Percentiles rank a stretch among this genome's conserved stretches.
These are phyloP conservation scores for Tricholoma hemisulphureum DNA, from an alignment of 768 basidiomycete species.

Conservation along the genomic window DNA sequence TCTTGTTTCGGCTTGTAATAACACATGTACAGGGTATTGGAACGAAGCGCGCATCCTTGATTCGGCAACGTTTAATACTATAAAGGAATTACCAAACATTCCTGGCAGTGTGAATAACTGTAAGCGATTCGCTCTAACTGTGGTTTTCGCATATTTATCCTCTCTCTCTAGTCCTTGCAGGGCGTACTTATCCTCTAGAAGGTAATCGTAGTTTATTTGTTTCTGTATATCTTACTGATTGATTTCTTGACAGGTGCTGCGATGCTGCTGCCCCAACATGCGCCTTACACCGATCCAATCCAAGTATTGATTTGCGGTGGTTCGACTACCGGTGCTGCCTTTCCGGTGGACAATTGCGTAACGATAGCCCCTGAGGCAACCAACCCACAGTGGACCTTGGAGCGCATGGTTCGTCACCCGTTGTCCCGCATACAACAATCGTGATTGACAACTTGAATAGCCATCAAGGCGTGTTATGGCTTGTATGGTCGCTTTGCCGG, in stretches of 20 bases:
- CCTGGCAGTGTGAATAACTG: constrained; percentile 72
- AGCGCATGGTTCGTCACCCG: constrained; percentile 80
- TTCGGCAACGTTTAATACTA: constrained; percentile 61
- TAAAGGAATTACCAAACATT: constrained; percentile 62
- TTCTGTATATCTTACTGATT: background rate
- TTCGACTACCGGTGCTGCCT: constrained; percentile 54
- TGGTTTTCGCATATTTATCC: background rate
- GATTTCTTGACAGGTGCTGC: constrained; percentile 42
- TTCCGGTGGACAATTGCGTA: constrained; percentile 67
- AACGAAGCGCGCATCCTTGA: constrained; percentile 80
- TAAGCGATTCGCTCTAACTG: constrained; percentile 22
- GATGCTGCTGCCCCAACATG: constrained; percentile 64
- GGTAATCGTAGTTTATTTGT: constrained; percentile 25
- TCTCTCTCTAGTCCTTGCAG: constrained; percentile 47
- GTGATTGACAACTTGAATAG: constrained; percentile 29
- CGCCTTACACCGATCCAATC: constrained; percentile 75
- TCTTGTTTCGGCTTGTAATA: background rate
- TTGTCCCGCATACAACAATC: background rate
- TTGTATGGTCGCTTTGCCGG: constrained; percentile 69
- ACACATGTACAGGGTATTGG: constrained; percentile 54
- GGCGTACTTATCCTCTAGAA: constrained; percentile 77
- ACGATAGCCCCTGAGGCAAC: constrained; percentile 61
- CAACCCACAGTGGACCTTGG: constrained; percentile 66
- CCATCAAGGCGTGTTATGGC: constrained; percentile 75
- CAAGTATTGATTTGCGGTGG: constrained; percentile 75